Evolutionary conservation across 768 basidiomycete genomes (phyloP).

Genomic region (Suillus subluteus): DNA sequence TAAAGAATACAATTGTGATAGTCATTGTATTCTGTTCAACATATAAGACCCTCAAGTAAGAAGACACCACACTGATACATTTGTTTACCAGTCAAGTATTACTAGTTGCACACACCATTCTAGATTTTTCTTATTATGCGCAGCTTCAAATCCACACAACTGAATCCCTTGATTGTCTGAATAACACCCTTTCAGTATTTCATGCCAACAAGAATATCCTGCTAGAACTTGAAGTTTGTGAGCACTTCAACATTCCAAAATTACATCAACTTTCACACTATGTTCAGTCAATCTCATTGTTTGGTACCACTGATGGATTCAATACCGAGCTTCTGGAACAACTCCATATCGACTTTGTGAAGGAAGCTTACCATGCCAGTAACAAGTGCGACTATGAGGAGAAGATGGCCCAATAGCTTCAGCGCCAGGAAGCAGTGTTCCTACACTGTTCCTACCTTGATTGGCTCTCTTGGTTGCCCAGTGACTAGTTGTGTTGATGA

Average conservation of each 20-base stretch:
- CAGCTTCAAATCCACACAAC: slow-evolving; percentile 32
- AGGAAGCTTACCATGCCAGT: slow-evolving; percentile 30
- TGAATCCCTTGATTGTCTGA: slow-evolving; percentile 27
- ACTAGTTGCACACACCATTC: slow-evolving; percentile 25
- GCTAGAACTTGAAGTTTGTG: slow-evolving; percentile 23
- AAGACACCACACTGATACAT: background rate
- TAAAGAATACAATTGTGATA: no score
- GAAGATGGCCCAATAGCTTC: slow-evolving; percentile 12
- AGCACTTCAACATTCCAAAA: slow-evolving; percentile 43
- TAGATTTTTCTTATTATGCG: slow-evolving; percentile 40
- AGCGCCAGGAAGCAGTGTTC: slow-evolving; percentile 39
- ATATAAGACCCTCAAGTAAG: no score
- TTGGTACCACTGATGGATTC: slow-evolving; percentile 30
- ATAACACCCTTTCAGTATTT: slow-evolving; percentile 28
- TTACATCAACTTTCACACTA: slow-evolving; percentile 37
- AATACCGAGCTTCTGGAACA: slow-evolving; percentile 41
- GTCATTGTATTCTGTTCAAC: no score
- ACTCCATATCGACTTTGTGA: slow-evolving; percentile 48
- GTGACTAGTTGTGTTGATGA: no score
- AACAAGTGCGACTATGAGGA: slow-evolving; percentile 32
- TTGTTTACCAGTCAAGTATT: slow-evolving; percentile 21
- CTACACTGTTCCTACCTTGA: slow-evolving; percentile 30
- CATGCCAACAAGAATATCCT: slow-evolving; percentile 35
- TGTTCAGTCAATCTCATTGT: background rate
- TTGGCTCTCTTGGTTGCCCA: slow-evolving; percentile 20